Percentiles rank a stretch among this genome's conserved stretches.
Evolutionary conservation across 768 basidiomycete genomes (phyloP).

Genomic region (Tricholomella constricta): DNA sequence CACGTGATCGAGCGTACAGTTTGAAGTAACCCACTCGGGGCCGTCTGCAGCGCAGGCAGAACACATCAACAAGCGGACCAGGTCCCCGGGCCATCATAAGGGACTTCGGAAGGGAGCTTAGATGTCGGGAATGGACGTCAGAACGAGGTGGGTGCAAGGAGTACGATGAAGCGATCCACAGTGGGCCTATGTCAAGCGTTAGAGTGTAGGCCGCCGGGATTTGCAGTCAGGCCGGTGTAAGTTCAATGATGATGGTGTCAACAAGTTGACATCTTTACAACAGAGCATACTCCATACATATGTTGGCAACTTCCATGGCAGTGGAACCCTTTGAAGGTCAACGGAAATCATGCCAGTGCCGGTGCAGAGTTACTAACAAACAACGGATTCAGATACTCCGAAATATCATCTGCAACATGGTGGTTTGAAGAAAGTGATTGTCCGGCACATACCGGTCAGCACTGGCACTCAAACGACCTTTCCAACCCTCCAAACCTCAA

Average conservation of each 20-base stretch:
- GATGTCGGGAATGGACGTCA: background rate
- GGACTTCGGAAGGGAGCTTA: background rate
- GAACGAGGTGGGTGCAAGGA: background rate
- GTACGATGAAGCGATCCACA: background rate
- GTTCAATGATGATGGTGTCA: background rate
- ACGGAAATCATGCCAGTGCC: no score
- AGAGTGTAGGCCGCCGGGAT: no score
- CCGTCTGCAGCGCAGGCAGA: background rate
- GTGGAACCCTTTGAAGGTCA: no score
- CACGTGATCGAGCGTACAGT: conserved; percentile 14
- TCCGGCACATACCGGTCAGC: no score
- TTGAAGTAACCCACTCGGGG: conserved; percentile 1
- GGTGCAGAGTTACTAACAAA: no score
- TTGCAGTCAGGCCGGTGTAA: no score
- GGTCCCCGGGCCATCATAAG: background rate
- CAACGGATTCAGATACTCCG: no score
- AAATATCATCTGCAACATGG: no score
- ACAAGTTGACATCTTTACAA: background rate
- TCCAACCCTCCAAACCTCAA: background rate
- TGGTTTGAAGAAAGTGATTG: no score
- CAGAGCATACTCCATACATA: background rate
- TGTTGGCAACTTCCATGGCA: background rate
- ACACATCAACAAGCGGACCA: background rate
- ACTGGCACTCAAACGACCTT: no score
- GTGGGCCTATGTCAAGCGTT: background rate